phyloP scores from a whole-genome alignment of 2,329 filamentous ascomycete species.

The Apiospora marii region DNA sequence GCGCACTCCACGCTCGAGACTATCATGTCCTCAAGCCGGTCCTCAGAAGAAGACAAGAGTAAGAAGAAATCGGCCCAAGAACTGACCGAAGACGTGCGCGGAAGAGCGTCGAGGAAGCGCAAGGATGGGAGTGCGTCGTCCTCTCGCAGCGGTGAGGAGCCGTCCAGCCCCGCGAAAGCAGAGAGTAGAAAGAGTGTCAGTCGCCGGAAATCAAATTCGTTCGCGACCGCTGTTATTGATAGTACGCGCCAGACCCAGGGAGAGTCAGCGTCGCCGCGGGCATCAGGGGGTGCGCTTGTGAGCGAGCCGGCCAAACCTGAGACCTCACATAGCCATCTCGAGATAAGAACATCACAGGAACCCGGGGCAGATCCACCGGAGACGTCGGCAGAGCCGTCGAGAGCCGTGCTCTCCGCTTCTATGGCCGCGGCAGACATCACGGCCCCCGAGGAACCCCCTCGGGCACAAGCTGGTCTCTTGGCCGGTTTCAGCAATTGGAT shows the following conservation, averaged over 20 bases:
- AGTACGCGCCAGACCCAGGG: slow-evolving; percentile 43
- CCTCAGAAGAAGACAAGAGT: slow-evolving; percentile 68
- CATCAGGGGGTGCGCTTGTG: slow-evolving; percentile 53
- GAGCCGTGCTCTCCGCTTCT: slow-evolving; percentile 38
- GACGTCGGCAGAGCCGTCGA: slow-evolving; percentile 33
- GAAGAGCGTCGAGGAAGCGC: slow-evolving; percentile 51
- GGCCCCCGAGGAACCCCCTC: slow-evolving; percentile 35
- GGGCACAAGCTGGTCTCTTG: slow-evolving; percentile 37
- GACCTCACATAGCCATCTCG: slow-evolving; percentile 60
- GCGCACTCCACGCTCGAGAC: slow-evolving; percentile 71
- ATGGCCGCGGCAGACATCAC: slow-evolving; percentile 39
- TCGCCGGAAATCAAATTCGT: slow-evolving; percentile 50
- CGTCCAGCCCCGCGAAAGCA: slow-evolving; percentile 35
- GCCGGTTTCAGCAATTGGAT: slow-evolving; percentile 55
- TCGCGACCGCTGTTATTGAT: slow-evolving; percentile 56
- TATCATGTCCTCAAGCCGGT: slow-evolving; percentile 71
- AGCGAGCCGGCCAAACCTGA: slow-evolving; percentile 65
- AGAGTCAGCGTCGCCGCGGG: slow-evolving; percentile 42
- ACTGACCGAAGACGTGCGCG: slow-evolving; percentile 62
- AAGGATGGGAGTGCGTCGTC: slow-evolving; percentile 39
- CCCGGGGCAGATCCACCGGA: slow-evolving; percentile 37
- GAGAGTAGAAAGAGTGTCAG: slow-evolving; percentile 34
- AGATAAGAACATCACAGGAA: slow-evolving; percentile 50
- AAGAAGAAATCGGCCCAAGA: slow-evolving; percentile 67
- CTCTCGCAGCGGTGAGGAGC: slow-evolving; percentile 41